Evolutionary conservation across 2,329 filamentous ascomycete genomes (phyloP).

Genomic region (Neurospora crassa): DNA sequence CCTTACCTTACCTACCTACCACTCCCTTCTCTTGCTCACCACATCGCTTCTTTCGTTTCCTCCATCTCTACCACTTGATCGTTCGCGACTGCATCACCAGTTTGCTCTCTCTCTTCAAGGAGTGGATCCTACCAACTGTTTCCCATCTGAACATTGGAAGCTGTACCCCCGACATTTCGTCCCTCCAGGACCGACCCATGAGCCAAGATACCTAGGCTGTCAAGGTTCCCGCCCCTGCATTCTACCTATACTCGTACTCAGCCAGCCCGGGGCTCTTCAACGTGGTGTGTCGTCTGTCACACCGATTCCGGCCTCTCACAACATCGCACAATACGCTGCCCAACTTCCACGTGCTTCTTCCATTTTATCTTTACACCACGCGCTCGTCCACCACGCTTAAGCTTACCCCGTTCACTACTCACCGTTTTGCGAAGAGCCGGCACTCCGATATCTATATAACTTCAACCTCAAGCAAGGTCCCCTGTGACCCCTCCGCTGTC

Average conservation of each 20-base stretch:
- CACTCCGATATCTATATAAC: not conserved
- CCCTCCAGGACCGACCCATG: not conserved
- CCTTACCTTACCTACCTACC: not conserved
- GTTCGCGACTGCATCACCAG: not conserved
- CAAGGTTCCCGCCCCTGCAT: not conserved
- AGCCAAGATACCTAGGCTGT: not conserved
- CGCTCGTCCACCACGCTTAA: not conserved
- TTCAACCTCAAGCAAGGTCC: not conserved
- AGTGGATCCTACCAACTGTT: not conserved
- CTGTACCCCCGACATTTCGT: not conserved
- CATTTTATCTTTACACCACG: not conserved
- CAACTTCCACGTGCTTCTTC: not conserved
- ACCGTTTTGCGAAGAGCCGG: not conserved
- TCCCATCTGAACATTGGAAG: not conserved
- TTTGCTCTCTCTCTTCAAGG: not conserved
- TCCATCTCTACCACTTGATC: slow-evolving; percentile 1
- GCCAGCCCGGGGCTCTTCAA: not conserved
- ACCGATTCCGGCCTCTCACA: not conserved
- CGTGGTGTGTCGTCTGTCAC: not conserved
- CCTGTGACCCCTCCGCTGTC: slow-evolving; percentile 1
- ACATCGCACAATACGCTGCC: not conserved
- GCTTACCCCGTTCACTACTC: not conserved
- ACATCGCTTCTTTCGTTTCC: not conserved
- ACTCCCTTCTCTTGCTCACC: not conserved
- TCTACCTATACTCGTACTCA: not conserved